Evolutionary conservation across 495 filamentous ascomycete species (phyloP), one percentile per base, ranked within the genome.

Genomic region (Penicillium daleae): DNA sequence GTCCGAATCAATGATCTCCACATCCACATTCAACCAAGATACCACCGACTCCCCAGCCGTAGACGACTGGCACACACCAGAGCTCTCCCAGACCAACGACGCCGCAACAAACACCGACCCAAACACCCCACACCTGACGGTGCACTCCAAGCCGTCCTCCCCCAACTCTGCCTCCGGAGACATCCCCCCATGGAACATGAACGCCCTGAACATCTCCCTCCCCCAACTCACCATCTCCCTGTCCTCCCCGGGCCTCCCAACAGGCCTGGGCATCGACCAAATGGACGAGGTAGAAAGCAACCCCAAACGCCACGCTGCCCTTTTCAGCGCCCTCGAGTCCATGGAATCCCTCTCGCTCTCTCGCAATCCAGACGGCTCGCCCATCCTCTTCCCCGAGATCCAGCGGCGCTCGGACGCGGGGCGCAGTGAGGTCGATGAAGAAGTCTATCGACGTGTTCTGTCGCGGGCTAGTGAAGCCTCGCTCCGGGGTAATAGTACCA

Each of bases 301-400:
- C 31, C 75, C 79, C n/a, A 82, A 82, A 58, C 74, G 79, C 31
- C 76, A 80, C 57, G 79, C 78, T 0, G 78, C 78, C 4, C 74
- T 82, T 12, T 79, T 82, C 57, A 69, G 69, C 27, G 71, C 66
- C 13, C 63, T 79, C 29, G 69, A 77, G 37, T 67, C 72, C 8
- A 61, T 79, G 29, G 61, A 75, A 39, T 63, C 65, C 22, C 69
- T 78, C 7, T 73, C 75, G 1, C 52, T 78, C 3, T 61, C 66
- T 0, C 67, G 59, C 24, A 78, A 70, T 40, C 73, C 69, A 2
- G 63, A 68, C 9, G 56, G 64, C 15, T 69, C 71, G 17, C 64
- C 74, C 0, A 62, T 76, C 13, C 55, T 70, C 10, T 67, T 79
- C 0, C 61, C 74, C 2, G 66, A 73, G 1, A 50, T 60, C 51